Conservation (phyloP, 176 grass and related monocot genomes). For the Melocanna baccifera region DNA sequence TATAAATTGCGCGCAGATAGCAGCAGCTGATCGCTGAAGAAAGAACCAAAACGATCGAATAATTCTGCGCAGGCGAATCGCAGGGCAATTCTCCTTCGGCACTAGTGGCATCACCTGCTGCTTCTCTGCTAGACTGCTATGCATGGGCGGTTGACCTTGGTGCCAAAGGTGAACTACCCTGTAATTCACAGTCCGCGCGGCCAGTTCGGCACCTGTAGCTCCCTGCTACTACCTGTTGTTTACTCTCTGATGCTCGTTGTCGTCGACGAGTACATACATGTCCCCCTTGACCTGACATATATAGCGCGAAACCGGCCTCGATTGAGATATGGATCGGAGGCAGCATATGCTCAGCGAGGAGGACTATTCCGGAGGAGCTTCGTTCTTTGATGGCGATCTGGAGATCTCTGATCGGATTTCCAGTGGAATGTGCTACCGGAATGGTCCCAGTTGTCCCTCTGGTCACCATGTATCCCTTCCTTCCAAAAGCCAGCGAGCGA, state of each 20-base stretch:
- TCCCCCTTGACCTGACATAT: not conserved
- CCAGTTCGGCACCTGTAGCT: not conserved
- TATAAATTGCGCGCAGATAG: not conserved
- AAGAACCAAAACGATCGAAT: not conserved
- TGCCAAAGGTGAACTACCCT: conserved; percentile 58
- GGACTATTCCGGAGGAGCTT: conserved; percentile 56
- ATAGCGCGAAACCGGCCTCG: not conserved
- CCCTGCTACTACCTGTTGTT: not conserved
- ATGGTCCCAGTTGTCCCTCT: not conserved
- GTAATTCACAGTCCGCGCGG: conserved; percentile 33
- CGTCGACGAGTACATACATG: not conserved
- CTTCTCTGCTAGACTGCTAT: not conserved
- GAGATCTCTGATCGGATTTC: conserved; percentile 8
- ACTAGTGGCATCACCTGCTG: not conserved
- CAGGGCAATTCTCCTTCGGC: conserved; percentile 77
- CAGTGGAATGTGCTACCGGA: conserved; percentile 31
- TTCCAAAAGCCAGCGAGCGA: not conserved
- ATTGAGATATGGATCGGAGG: conserved; percentile 26
- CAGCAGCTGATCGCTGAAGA: not conserved
- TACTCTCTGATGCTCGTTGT: not conserved
- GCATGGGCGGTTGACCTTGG: not conserved
- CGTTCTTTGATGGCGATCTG: conserved; percentile 27
- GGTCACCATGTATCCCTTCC: not conserved
- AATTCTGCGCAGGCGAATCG: conserved; percentile 31
- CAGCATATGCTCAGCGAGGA: conserved; percentile 39